These are phyloP conservation scores for Boletus pseudopeckii DNA, from an alignment of 768 basidiomycete genomes.

Conservation along the genomic window DNA sequence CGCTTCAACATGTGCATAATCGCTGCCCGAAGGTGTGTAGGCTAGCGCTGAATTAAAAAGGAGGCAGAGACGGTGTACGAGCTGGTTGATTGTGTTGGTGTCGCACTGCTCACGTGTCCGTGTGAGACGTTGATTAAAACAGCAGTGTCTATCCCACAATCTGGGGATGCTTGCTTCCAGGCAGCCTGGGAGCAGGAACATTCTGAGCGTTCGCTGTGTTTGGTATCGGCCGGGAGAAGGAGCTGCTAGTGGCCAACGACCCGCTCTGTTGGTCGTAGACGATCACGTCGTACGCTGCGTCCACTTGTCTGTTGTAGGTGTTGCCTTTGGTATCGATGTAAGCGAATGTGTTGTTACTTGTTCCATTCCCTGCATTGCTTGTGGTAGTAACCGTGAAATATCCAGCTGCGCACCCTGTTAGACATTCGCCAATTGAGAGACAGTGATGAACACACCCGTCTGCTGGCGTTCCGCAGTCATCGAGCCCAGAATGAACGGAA, in stretches of 20 bases:
- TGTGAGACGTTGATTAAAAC: slow-evolving; percentile 1
- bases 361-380: slow-evolving; percentile 64
- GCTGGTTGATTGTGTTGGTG: neutral
- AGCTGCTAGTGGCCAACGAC: slow-evolving; percentile 35
- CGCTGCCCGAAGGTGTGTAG: slow-evolving; percentile 11
- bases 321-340: slow-evolving; percentile 60
- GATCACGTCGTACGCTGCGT: slow-evolving; percentile 59
- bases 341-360: slow-evolving; percentile 62
- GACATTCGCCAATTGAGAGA: neutral
- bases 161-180: slow-evolving; percentile 26
- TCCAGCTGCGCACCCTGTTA: slow-evolving; percentile 38
- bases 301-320: slow-evolving; percentile 58
- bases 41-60: slow-evolving; percentile 7
- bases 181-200: slow-evolving; percentile 31
- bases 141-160: too few relatives aligned
- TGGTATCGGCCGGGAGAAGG: slow-evolving; percentile 5
- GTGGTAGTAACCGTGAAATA: slow-evolving; percentile 43
- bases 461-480: slow-evolving; percentile 58
- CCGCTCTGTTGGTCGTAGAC: slow-evolving; percentile 57
- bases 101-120: slow-evolving; percentile 1
- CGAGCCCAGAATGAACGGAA: slow-evolving; percentile 56
- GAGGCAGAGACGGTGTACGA: neutral
- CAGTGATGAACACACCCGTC: slow-evolving; percentile 40
- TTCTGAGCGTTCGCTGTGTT: neutral
- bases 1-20: slow-evolving; percentile 40